Conservation (phyloP, 2,329 filamentous ascomycete genomes). For the Claviceps sp. region DNA sequence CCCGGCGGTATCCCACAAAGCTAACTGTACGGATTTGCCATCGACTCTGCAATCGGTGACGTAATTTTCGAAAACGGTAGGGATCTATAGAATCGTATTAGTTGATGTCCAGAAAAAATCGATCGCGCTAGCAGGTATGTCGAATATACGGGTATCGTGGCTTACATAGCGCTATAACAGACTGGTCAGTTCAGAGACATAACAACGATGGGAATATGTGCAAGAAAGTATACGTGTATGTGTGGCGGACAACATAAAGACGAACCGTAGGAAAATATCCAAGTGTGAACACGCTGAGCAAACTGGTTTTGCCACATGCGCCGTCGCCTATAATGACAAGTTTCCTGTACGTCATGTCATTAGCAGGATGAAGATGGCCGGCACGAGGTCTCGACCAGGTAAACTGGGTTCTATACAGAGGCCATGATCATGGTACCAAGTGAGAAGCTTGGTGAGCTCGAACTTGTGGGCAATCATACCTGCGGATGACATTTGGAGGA, state of each 20-base stretch:
- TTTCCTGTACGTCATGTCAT: slow-evolving; percentile 47
- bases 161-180: slow-evolving; percentile 43
- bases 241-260: slow-evolving; percentile 13
- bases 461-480: slow-evolving; percentile 28
- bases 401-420: not conserved
- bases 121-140: not conserved
- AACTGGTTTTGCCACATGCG: slow-evolving; percentile 95
- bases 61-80: slow-evolving; percentile 98
- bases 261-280: slow-evolving; percentile 95
- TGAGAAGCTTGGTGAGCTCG: not conserved
- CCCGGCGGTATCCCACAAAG: slow-evolving; percentile 97
- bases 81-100: slow-evolving; percentile 41
- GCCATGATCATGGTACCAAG: not conserved
- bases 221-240: slow-evolving; percentile 11
- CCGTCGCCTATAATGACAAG: slow-evolving; percentile 94
- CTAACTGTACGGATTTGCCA: slow-evolving; percentile 95
- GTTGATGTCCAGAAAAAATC: not conserved
- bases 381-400: not conserved
- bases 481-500: slow-evolving; percentile 48
- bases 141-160: slow-evolving; percentile 2
- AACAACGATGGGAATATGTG: not conserved
- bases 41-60: slow-evolving; percentile 98
- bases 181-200: not conserved
- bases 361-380: not conserved
- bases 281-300: slow-evolving; percentile 93